Percentiles rank a stretch among this genome's conserved stretches.
Evolutionary conservation across 2,329 filamentous ascomycete species (phyloP).

Genomic region (Ceratocystis ficicola): DNA sequence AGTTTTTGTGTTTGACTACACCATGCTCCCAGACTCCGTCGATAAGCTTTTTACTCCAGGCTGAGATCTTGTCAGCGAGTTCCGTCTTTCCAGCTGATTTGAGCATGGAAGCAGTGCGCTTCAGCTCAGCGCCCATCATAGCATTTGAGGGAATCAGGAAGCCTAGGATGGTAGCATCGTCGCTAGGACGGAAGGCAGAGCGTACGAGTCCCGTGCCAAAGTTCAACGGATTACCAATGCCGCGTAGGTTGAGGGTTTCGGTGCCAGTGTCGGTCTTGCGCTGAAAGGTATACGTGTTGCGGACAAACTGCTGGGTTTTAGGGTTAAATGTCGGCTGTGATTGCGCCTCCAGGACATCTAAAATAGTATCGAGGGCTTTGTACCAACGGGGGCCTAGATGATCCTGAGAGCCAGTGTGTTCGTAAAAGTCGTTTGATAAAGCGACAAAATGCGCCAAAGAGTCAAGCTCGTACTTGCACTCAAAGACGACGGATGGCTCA

Average conservation of each 20-base stretch:
- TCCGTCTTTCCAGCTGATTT: conserved; percentile 43
- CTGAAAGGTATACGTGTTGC: conserved; percentile 79
- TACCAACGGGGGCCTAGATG: conserved; percentile 74
- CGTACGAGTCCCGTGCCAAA: conserved; percentile 72
- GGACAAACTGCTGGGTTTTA: conserved; percentile 48
- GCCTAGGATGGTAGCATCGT: conserved; percentile 86
- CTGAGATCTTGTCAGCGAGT: conserved; percentile 44
- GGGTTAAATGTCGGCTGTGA: conserved; percentile 68
- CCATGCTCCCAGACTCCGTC: conserved; percentile 76
- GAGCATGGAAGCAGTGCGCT: conserved; percentile 61
- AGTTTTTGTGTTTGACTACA: conserved; percentile 61
- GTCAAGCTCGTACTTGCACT: conserved; percentile 98
- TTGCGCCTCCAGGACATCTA: conserved; percentile 66
- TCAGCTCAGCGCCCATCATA: conserved; percentile 85
- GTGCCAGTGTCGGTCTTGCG: conserved; percentile 70
- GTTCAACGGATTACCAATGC: conserved; percentile 84
- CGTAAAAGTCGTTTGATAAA: conserved; percentile 74
- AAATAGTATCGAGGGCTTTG: conserved; percentile 58
- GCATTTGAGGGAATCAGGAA: conserved; percentile 95
- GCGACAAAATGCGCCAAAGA: conserved; percentile 85
- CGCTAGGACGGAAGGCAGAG: conserved; percentile 86
- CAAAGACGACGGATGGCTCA: conserved; percentile 75
- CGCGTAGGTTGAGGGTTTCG: conserved; percentile 72
- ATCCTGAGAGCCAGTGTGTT: conserved; percentile 61
- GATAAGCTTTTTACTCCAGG: conserved; percentile 50